Conservation (phyloP, 2,329 filamentous ascomycete species). For the Cryphonectria nitschkei region DNA sequence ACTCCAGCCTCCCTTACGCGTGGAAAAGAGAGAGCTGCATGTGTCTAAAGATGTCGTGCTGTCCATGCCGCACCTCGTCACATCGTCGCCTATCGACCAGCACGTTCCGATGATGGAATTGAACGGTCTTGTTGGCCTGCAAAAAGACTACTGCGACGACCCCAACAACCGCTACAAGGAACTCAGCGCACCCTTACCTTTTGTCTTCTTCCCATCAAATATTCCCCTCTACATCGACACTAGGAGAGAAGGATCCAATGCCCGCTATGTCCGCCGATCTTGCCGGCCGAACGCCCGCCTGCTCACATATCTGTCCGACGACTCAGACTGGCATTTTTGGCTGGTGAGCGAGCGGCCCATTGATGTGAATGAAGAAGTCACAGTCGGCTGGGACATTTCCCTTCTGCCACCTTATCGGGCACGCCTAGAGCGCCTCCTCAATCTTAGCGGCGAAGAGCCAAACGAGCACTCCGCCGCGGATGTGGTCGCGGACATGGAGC, state of each 20-base stretch:
- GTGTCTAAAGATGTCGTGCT: slow-evolving; percentile 58
- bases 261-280: slow-evolving; percentile 89
- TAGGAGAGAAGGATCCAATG: slow-evolving; percentile 79
- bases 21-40: slow-evolving; percentile 57
- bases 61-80: slow-evolving; percentile 70
- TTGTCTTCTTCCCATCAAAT: slow-evolving; percentile 85
- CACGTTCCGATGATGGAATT: slow-evolving; percentile 69
- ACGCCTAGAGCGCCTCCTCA: slow-evolving; percentile 62
- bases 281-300: slow-evolving; percentile 88
- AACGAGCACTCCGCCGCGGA: slow-evolving; percentile 54
- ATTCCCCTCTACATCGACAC: slow-evolving; percentile 94
- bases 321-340: slow-evolving; percentile 88
- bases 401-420: slow-evolving; percentile 58
- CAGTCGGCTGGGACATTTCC: slow-evolving; percentile 69
- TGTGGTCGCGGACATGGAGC: slow-evolving; percentile 60
- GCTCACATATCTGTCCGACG: slow-evolving; percentile 80
- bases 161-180: slow-evolving; percentile 70
- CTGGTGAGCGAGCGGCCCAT: slow-evolving; percentile 83
- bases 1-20: slow-evolving; percentile 48
- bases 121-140: slow-evolving; percentile 75
- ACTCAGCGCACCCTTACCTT: slow-evolving; percentile 67
- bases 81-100: slow-evolving; percentile 56
- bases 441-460: slow-evolving; percentile 63
- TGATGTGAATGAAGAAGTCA: slow-evolving; percentile 64
- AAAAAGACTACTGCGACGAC: slow-evolving; percentile 72